phyloP scores from a whole-genome alignment of 345 rosid genomes.

The Camelina laxa region DNA sequence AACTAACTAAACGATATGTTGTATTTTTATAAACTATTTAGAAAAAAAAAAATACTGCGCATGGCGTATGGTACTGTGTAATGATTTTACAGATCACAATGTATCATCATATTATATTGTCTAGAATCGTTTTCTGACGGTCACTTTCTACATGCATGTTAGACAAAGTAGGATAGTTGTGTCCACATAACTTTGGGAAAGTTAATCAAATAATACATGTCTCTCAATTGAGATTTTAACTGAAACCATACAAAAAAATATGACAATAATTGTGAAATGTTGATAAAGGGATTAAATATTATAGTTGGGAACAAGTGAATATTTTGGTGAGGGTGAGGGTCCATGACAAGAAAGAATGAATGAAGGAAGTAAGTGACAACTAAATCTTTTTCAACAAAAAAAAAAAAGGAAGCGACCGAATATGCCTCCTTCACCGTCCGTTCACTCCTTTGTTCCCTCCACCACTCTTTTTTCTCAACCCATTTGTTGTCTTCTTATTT shows the following conservation, averaged over 20 bases:
- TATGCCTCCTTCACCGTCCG: slow-evolving; percentile 40
- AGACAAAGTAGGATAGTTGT: slow-evolving; percentile 22
- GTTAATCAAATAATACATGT: not conserved
- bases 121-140: not conserved
- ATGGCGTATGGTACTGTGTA: not conserved
- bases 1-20: not conserved
- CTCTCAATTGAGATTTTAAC: not conserved
- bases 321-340: slow-evolving; percentile 23
- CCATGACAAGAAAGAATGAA: slow-evolving; percentile 35
- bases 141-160: slow-evolving; percentile 10
- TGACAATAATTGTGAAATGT: slow-evolving; percentile 24
- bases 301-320: slow-evolving; percentile 37
- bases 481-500: slow-evolving; percentile 13
- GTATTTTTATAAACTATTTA: not conserved
- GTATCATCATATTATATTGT: slow-evolving; percentile 1
- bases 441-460: slow-evolving; percentile 35
- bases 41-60: not conserved
- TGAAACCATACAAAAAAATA: not conserved
- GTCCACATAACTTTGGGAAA: not conserved
- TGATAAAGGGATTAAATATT: slow-evolving; percentile 24
- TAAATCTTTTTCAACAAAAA: slow-evolving; percentile 36
- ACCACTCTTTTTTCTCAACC: slow-evolving; percentile 29
- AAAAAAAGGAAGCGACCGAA: slow-evolving; percentile 7
- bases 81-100: not conserved
- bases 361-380: slow-evolving; percentile 35